Evolutionary conservation across 2,329 filamentous ascomycete species (phyloP).

Genomic region (Pyrenochaeta sp.): DNA sequence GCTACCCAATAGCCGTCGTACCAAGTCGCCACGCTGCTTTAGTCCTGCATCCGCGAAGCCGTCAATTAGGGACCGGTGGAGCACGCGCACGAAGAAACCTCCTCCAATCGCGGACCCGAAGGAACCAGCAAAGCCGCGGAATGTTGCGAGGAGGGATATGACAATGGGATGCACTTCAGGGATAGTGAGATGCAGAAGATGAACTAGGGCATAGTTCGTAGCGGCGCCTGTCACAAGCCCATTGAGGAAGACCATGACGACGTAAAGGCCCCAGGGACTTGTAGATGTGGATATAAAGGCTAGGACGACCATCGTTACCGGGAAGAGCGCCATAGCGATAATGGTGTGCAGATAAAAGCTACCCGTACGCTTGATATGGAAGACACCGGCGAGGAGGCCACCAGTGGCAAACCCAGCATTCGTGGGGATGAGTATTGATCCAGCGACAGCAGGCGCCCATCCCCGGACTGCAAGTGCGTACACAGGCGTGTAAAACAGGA

Average conservation of each 20-base stretch:
- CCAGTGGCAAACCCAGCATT: conserved; percentile 81
- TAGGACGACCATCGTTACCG: conserved; percentile 65
- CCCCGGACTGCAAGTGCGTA: conserved; percentile 80
- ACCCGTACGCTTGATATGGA: conserved; percentile 77
- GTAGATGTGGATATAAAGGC: conserved; percentile 63
- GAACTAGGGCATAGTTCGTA: conserved; percentile 83
- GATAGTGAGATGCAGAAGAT: conserved; percentile 76
- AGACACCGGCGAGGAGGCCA: conserved; percentile 74
- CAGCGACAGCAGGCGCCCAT: conserved; percentile 74
- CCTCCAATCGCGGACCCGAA: conserved; percentile 84
- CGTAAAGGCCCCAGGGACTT: conserved; percentile 62
- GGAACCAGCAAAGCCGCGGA: conserved; percentile 80
- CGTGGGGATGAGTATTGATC: conserved; percentile 80
- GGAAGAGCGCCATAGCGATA: conserved; percentile 69
- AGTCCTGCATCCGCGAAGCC: conserved; percentile 63
- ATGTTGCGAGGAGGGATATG: conserved; percentile 78
- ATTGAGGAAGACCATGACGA: conserved; percentile 71
- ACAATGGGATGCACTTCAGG: conserved; percentile 76
- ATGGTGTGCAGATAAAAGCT: conserved; percentile 76
- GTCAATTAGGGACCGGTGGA: conserved; percentile 63
- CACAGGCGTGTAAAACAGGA: conserved; percentile 82
- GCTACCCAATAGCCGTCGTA: conserved; percentile 66
- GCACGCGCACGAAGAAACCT: conserved; percentile 73
- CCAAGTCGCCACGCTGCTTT: conserved; percentile 54
- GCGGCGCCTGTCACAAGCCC: conserved; percentile 76